These are phyloP conservation scores for Beauveria scarabaeidicola DNA, from an alignment of 2,329 filamentous ascomycete species.

Conservation along the genomic window DNA sequence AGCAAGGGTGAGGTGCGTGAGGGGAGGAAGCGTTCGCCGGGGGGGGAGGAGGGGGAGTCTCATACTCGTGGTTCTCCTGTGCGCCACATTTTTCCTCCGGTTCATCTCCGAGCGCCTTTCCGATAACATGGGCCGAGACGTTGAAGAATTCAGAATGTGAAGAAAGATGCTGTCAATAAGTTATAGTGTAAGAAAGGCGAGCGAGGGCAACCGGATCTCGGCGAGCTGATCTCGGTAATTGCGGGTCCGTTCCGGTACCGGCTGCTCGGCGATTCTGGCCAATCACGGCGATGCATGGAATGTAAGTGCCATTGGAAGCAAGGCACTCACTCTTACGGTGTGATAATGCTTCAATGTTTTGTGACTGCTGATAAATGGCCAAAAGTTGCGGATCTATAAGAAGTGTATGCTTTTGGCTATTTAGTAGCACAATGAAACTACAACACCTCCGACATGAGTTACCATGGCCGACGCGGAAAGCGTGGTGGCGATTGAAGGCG, in stretches of 20 bases:
- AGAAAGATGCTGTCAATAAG: neutral
- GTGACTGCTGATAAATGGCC: neutral
- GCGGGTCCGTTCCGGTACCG: neutral
- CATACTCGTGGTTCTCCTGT: neutral
- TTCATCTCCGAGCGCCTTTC: neutral
- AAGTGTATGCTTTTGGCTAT: neutral
- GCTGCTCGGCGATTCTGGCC: slow-evolving; percentile 6
- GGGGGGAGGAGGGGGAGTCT: neutral
- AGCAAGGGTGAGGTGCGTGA: neutral
- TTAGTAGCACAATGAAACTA: neutral
- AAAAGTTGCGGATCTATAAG: neutral
- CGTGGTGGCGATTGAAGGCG: slow-evolving; percentile 13
- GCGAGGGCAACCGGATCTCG: neutral
- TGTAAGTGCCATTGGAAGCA: neutral
- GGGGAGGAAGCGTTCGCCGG: neutral
- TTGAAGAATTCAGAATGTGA: neutral
- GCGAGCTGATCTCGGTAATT: neutral
- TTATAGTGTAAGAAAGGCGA: neutral
- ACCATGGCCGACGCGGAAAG: slow-evolving; percentile 4
- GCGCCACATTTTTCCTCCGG: neutral
- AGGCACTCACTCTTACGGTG: neutral
- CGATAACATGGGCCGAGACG: neutral
- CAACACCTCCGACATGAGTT: neutral
- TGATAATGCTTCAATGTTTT: neutral
- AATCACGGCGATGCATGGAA: slow-evolving; percentile 8